A percentile compares a stretch with the other conserved stretches of the same genome.
phyloP scores from a whole-genome alignment of 345 rosid species.

The Mercurialis annua region DNA sequence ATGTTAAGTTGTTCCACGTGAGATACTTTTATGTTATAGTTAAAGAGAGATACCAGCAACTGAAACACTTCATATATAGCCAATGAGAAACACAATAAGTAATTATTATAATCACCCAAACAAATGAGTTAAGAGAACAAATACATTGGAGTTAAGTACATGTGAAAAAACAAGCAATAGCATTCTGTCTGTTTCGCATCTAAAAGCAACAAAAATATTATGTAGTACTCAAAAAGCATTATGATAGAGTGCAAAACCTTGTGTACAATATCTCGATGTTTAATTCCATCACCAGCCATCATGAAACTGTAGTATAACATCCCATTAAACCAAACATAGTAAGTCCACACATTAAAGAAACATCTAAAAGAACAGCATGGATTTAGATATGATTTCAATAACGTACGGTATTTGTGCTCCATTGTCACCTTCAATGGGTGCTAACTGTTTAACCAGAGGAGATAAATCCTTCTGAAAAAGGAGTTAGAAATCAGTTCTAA shows the following conservation, averaged over 20 bases:
- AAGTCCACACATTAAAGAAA: not conserved
- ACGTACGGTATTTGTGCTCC: slow-evolving; percentile 82
- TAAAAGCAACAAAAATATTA: not conserved
- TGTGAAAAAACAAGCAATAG: not conserved
- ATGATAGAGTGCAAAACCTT: slow-evolving; percentile 38
- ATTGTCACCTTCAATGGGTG: slow-evolving; percentile 53
- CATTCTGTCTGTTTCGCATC: not conserved
- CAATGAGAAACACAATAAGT: not conserved
- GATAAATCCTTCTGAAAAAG: slow-evolving; percentile 69
- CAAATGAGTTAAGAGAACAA: not conserved
- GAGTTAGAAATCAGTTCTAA: not conserved
- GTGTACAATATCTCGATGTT: slow-evolving; percentile 48
- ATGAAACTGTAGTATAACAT: slow-evolving; percentile 51
- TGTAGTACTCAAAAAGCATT: not conserved
- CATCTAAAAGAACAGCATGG: not conserved
- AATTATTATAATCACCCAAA: not conserved
- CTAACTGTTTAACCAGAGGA: slow-evolving; percentile 72
- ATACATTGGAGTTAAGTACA: too few species aligned
- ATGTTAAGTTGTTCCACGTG: too few species aligned
- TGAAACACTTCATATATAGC: not conserved
- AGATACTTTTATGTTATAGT: too few species aligned
- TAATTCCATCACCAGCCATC: slow-evolving; percentile 88
- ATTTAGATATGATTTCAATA: slow-evolving; percentile 4
- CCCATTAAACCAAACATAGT: slow-evolving; percentile 4
- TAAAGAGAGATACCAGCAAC: not conserved